phyloP scores from a whole-genome alignment of 2,329 filamentous ascomycete species.

The Ceratocystis cubensis region DNA sequence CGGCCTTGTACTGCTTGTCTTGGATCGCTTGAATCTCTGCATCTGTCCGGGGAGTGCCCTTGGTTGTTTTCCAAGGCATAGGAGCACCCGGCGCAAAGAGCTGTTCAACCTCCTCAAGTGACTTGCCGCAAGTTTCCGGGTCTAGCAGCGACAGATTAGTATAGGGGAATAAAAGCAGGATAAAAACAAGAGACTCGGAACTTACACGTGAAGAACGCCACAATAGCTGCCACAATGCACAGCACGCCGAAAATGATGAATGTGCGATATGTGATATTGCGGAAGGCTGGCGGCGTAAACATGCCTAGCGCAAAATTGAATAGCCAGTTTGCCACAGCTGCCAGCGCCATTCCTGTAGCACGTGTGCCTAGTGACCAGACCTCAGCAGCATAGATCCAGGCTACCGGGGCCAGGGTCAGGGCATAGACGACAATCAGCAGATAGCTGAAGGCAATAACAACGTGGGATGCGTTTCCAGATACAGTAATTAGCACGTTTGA shows the following conservation, averaged over 20 bases:
- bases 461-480: constrained; percentile 40
- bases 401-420: constrained; percentile 49
- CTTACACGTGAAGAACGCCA: constrained; percentile 31
- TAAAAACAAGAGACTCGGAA: background rate
- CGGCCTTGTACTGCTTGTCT: constrained; percentile 22
- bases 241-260: constrained; percentile 34
- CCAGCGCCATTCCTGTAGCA: constrained; percentile 46
- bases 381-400: constrained; percentile 55
- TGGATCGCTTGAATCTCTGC: constrained; percentile 26
- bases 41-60: constrained; percentile 25
- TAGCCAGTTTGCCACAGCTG: constrained; percentile 37
- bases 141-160: constrained; percentile 20
- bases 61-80: constrained; percentile 31
- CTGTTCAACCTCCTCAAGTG: constrained; percentile 32
- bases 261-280: constrained; percentile 27
- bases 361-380: constrained; percentile 50
- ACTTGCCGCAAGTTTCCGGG: constrained; percentile 33
- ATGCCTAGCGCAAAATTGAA: constrained; percentile 33
- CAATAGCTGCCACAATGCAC: constrained; percentile 32
- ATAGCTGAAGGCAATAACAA: constrained; percentile 54
- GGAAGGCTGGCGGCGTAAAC: constrained; percentile 31
- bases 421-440: constrained; percentile 52
- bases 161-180: background rate
- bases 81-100: constrained; percentile 29
- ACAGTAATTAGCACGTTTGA: constrained; percentile 36